Base-by-base conservation (phyloP, 1,139 yeast genomes). In the Petasospora fabianii region DNA sequence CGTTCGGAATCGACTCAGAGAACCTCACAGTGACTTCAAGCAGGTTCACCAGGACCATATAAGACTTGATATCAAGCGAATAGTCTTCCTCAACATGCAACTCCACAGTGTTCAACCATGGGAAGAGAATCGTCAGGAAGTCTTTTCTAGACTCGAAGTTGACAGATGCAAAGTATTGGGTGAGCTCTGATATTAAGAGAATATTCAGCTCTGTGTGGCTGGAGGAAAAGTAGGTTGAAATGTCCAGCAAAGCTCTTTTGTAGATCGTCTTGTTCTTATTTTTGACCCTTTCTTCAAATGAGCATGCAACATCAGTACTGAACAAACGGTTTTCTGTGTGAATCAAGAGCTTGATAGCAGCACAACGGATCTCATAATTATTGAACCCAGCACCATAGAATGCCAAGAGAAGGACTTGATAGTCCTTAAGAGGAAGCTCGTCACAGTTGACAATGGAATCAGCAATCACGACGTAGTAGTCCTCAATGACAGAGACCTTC, bases 41-140 rank as follows among this genome's bases (percentile, higher is more conserved):
- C 41, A 92, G 62, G 51, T 90, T 92, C 45, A 75, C 78, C 50
- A 92, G 60, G 1, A 90, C 88, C 96, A 90, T 86, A 33, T 72
- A 68, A 1, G 92, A 78, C 10, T 73, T 60, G n/a, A 69, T 66
- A 30, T 76, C 75, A 27, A 68, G 53, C 15, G 64, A 66, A 2
- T 56, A 64, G 31, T 58, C 65, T 15, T 64, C 67, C 1, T 58
- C 52, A n/a, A 74, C 64, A 32, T 73, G 72, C 39, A 90, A 68
- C 35, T 79, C 85, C 33, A 88, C 80, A 3, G 81, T 76, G 55
- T 84, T 94, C 12, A 90, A 77, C 97, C 97, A 92, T 0, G 98
- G 97, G 11, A 86, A 67, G 41, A 92, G 62, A 22, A 90, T 80
- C 0, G 94, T 80, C 41, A 90, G 64, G 13, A 92, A 73, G 58